phyloP scores from a whole-genome alignment of 495 filamentous ascomycete genomes.

The Xylaria nigripes region DNA sequence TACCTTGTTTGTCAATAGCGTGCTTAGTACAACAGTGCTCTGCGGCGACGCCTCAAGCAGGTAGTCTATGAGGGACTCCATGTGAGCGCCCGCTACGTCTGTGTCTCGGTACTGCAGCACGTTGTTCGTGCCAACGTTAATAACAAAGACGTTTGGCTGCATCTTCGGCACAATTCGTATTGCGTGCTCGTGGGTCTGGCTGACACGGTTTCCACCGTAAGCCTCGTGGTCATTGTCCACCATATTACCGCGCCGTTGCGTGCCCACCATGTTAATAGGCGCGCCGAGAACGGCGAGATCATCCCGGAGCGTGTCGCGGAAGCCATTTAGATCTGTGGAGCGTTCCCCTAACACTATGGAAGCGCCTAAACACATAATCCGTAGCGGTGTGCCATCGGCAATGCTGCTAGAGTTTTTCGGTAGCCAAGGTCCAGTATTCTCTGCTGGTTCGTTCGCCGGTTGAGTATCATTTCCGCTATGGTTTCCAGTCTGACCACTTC shows the following conservation, averaged over 20 bases:
- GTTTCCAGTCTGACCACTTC: background rate
- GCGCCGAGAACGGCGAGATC: slow-evolving; percentile 22
- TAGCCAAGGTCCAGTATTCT: slow-evolving; percentile 12
- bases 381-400: slow-evolving; percentile 27
- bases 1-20: slow-evolving; percentile 26
- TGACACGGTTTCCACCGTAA: slow-evolving; percentile 29
- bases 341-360: slow-evolving; percentile 48
- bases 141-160: slow-evolving; percentile 32
- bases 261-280: slow-evolving; percentile 31
- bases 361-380: slow-evolving; percentile 49
- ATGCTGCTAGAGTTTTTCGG: slow-evolving; percentile 23
- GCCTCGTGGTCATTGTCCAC: slow-evolving; percentile 33
- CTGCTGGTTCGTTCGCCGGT: background rate
- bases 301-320: slow-evolving; percentile 39
- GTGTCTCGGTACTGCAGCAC: slow-evolving; percentile 21
- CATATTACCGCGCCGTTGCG: slow-evolving; percentile 30
- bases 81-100: slow-evolving; percentile 24
- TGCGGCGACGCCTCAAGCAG: slow-evolving; percentile 15
- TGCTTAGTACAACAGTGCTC: slow-evolving; percentile 24
- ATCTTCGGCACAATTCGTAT: slow-evolving; percentile 21
- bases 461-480: background rate
- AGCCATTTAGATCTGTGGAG: slow-evolving; percentile 45
- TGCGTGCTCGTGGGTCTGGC: slow-evolving; percentile 28
- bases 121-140: slow-evolving; percentile 37
- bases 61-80: slow-evolving; percentile 25